Evolutionary conservation across 139 green algal species (phyloP).

Genomic region (Tetraselmis chui): DNA sequence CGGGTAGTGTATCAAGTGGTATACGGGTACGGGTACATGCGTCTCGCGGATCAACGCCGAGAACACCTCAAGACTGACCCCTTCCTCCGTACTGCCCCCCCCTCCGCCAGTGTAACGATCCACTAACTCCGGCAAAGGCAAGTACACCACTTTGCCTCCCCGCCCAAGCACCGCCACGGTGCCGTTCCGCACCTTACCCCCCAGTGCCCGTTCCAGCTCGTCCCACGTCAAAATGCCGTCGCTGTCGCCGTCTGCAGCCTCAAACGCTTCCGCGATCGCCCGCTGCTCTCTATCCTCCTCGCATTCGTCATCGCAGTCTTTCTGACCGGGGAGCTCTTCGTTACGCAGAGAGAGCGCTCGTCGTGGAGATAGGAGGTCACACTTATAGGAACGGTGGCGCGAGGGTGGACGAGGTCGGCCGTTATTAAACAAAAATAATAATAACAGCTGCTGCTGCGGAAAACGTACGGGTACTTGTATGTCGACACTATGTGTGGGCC

Average conservation of each 20-base stretch:
- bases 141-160: not conserved
- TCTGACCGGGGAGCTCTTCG: too few relatives aligned
- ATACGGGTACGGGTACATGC: not conserved
- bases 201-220: not conserved
- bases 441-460: too few relatives aligned
- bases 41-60: not conserved
- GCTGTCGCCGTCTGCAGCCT: not conserved
- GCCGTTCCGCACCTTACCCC: not conserved
- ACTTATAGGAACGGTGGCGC: too few relatives aligned
- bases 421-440: too few relatives aligned
- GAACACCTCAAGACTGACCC: not conserved
- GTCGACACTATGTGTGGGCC: too few relatives aligned
- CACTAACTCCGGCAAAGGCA: not conserved
- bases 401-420: too few relatives aligned
- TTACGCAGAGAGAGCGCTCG: too few relatives aligned
- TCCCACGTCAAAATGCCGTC: not conserved
- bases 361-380: too few relatives aligned
- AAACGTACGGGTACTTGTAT: too few relatives aligned
- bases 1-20: not conserved
- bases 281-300: too few relatives aligned
- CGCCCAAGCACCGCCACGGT: not conserved
- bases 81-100: not conserved
- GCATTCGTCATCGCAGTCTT: too few relatives aligned
- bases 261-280: too few relatives aligned
- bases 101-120: not conserved